phyloP scores from a whole-genome alignment of 129 eudicot species.

The Flaveria bidentis region DNA sequence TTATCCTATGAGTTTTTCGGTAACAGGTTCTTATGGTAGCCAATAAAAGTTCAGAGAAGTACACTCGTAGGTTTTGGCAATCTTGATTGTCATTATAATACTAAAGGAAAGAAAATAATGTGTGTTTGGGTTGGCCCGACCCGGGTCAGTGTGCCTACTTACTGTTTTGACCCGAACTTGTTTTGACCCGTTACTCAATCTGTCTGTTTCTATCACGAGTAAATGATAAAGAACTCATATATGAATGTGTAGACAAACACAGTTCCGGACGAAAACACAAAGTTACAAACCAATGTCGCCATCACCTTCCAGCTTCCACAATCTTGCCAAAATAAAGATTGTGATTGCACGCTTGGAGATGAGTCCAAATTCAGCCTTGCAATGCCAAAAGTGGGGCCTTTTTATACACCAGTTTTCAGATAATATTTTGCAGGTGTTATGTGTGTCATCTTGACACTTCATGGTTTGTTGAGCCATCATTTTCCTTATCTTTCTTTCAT shows the following conservation, averaged over 20 bases:
- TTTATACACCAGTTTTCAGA: conserved; percentile 16
- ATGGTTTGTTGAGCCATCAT: conserved; percentile 6
- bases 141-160: background rate
- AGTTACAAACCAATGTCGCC: conserved; percentile 9
- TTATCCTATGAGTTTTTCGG: no score
- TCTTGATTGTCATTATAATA: background rate
- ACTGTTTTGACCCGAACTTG: background rate
- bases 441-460: conserved; percentile 11
- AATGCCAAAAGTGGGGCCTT: conserved; percentile 37
- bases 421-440: conserved; percentile 10
- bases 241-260: conserved; percentile 1
- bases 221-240: background rate
- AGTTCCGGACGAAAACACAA: conserved; percentile 1
- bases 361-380: conserved; percentile 42
- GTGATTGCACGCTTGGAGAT: conserved; percentile 22
- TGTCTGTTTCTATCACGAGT: background rate
- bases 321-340: conserved; percentile 32
- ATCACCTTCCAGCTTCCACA: conserved; percentile 13
- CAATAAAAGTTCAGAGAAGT: no score
- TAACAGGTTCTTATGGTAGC: no score
- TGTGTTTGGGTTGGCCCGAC: background rate
- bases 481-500: background rate
- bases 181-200: background rate
- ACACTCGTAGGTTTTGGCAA: background rate
- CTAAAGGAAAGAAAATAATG: background rate